Evolutionary conservation across 2,329 filamentous ascomycete species (phyloP).

Genomic region (Paracoccidioides lutzii): DNA sequence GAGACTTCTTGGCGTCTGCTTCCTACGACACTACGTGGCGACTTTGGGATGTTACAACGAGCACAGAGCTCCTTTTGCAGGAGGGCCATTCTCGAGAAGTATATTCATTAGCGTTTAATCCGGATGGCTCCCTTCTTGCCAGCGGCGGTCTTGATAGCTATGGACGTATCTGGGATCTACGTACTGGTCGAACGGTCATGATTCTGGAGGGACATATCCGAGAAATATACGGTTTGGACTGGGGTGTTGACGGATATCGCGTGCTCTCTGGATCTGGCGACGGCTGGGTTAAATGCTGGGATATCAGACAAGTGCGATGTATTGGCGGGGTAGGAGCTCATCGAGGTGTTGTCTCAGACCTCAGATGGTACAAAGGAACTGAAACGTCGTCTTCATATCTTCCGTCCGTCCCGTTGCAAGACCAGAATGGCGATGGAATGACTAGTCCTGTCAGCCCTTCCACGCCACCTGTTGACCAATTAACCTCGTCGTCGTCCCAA

Average conservation of each 20-base stretch:
- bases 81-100: slow-evolving; percentile 93
- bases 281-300: slow-evolving; percentile 97
- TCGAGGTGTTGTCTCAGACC: slow-evolving; percentile 77
- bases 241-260: slow-evolving; percentile 83
- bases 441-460: slow-evolving; percentile 5
- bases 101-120: slow-evolving; percentile 79
- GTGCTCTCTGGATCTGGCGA: slow-evolving; percentile 86
- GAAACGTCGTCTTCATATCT: slow-evolving; percentile 58
- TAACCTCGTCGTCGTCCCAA: slow-evolving; percentile 5
- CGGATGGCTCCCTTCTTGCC: slow-evolving; percentile 77
- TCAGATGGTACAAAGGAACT: slow-evolving; percentile 83
- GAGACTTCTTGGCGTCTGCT: slow-evolving; percentile 77
- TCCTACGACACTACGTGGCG: slow-evolving; percentile 96
- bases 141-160: slow-evolving; percentile 92
- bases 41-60: slow-evolving; percentile 84
- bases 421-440: slow-evolving; percentile 39
- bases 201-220: slow-evolving; percentile 87
- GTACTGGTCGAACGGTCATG: slow-evolving; percentile 89
- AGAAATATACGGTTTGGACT: slow-evolving; percentile 85
- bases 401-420: slow-evolving; percentile 48
- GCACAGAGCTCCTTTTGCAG: slow-evolving; percentile 71
- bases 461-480: slow-evolving; percentile 10
- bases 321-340: slow-evolving; percentile 83
- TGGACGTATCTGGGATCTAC: slow-evolving; percentile 86
- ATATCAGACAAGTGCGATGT: slow-evolving; percentile 75